Conservation (phyloP, 108 stramenopile genomes). For the Seminavis robusta region DNA sequence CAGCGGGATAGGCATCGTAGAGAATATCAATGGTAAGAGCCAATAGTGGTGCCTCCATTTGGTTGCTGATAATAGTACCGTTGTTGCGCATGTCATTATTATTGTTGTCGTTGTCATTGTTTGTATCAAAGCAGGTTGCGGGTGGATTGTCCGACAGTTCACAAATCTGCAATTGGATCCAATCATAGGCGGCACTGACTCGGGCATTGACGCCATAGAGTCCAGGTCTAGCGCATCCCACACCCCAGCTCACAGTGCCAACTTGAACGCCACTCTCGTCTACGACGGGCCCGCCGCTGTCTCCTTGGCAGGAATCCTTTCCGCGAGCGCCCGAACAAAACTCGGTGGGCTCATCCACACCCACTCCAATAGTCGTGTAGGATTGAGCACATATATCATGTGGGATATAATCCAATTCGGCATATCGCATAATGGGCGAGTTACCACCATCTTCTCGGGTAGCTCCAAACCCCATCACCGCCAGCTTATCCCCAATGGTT, state of each 20-base stretch:
- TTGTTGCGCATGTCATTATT: too few relatives aligned
- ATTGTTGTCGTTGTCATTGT: too few relatives aligned
- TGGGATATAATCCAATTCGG: constrained; percentile 25
- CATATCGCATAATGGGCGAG: constrained; percentile 18
- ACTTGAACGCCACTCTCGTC: too few relatives aligned
- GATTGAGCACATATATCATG: constrained; percentile 11
- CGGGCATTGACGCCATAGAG: constrained; percentile 51
- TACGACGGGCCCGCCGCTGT: constrained; percentile 49
- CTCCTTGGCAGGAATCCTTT: constrained; percentile 48
- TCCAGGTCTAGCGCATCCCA: constrained; percentile 39
- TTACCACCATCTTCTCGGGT: constrained; percentile 11
- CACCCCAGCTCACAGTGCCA: constrained; percentile 53
- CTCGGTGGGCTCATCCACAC: too few relatives aligned
- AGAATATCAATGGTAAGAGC: too few relatives aligned
- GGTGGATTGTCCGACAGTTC: constrained; percentile 20
- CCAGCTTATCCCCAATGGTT: background rate
- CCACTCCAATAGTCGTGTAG: too few relatives aligned
- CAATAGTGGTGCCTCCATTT: too few relatives aligned
- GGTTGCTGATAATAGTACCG: too few relatives aligned
- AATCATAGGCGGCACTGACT: constrained; percentile 4
- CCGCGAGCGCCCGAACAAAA: constrained; percentile 29
- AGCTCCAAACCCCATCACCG: constrained; percentile 15
- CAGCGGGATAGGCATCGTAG: too few relatives aligned
- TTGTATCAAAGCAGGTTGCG: background rate
- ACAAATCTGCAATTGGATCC: constrained; percentile 30